A percentile compares a stretch with the other conserved stretches of the same genome.
phyloP scores from a whole-genome alignment of 495 filamentous ascomycete species.

The Lichenothelia convexa region DNA sequence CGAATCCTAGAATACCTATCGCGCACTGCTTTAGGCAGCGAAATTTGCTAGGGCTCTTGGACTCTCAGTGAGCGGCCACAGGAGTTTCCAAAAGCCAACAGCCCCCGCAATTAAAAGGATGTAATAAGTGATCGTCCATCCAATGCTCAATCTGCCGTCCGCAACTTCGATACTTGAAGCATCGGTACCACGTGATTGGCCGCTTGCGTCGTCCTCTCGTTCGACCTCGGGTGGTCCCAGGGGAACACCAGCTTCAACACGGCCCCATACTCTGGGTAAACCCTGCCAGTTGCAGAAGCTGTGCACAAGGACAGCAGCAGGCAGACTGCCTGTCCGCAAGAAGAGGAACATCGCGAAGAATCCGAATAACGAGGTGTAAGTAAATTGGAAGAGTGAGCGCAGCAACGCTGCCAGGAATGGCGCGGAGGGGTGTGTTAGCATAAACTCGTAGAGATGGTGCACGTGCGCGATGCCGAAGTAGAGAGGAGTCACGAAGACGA shows the following conservation, averaged over 20 bases:
- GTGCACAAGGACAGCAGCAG: slow-evolving; percentile 56
- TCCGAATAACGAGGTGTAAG: slow-evolving; percentile 87
- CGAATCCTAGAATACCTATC: no score
- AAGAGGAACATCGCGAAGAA: slow-evolving; percentile 86
- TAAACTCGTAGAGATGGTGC: slow-evolving; percentile 93
- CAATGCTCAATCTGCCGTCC: slow-evolving; percentile 20
- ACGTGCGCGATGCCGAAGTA: slow-evolving; percentile 92
- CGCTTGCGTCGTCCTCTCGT: slow-evolving; percentile 4
- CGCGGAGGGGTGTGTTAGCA: slow-evolving; percentile 56
- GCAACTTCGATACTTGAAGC: slow-evolving; percentile 8
- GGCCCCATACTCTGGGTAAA: slow-evolving; percentile 70
- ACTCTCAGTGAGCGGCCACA: slow-evolving; percentile 61
- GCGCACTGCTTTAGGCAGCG: no score
- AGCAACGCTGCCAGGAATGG: slow-evolving; percentile 38
- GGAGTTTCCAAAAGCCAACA: slow-evolving; percentile 40
- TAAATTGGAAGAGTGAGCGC: slow-evolving; percentile 65
- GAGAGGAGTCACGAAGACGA: slow-evolving; percentile 65
- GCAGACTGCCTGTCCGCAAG: slow-evolving; percentile 63
- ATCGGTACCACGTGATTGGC: slow-evolving; percentile 7
- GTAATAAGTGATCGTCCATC: slow-evolving; percentile 69
- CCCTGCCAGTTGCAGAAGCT: slow-evolving; percentile 88
- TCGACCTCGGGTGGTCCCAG: slow-evolving; percentile 15
- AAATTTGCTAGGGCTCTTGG: slow-evolving; percentile 25
- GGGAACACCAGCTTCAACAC: slow-evolving; percentile 32
- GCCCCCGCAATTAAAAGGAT: slow-evolving; percentile 51